phyloP scores from a whole-genome alignment of 225 moss, liverwort and hornwort genomes.

The Sphagnum contortum region DNA sequence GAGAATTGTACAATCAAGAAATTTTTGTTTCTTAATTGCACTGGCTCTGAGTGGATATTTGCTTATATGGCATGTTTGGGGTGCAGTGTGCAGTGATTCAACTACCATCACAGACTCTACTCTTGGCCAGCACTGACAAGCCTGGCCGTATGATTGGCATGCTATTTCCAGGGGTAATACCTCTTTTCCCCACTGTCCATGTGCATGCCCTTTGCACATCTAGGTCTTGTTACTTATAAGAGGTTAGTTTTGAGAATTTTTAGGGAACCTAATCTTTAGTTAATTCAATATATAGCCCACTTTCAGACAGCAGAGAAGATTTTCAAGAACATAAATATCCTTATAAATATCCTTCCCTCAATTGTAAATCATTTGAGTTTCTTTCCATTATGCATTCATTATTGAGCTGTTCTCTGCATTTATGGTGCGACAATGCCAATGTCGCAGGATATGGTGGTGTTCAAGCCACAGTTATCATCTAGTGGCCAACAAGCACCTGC shows the following conservation, averaged over 20 bases:
- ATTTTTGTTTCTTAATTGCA: too few relatives aligned
- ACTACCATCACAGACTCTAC: constrained; percentile 87
- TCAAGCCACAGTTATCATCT: constrained; percentile 69
- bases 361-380: too few relatives aligned
- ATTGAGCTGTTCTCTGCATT: too few relatives aligned
- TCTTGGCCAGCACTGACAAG: constrained; percentile 90
- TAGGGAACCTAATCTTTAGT: neutral
- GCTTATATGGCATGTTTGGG: constrained; percentile 12
- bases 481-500: constrained; percentile 53
- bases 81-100: constrained; percentile 97
- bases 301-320: neutral
- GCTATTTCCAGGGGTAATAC: constrained; percentile 89
- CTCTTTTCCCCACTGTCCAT: neutral
- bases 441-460: constrained; percentile 85
- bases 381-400: too few relatives aligned
- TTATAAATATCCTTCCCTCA: too few relatives aligned
- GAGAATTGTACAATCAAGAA: neutral
- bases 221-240: neutral
- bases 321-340: too few relatives aligned
- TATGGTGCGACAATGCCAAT: too few relatives aligned
- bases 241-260: neutral
- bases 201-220: neutral
- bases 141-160: constrained; percentile 98
- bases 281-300: neutral
- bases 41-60: neutral